Percentiles rank a stretch among this genome's conserved stretches.
These are phyloP conservation scores for Trichophyton schoenleinii DNA, from an alignment of 2,329 filamentous ascomycete species.

Conservation along the genomic window DNA sequence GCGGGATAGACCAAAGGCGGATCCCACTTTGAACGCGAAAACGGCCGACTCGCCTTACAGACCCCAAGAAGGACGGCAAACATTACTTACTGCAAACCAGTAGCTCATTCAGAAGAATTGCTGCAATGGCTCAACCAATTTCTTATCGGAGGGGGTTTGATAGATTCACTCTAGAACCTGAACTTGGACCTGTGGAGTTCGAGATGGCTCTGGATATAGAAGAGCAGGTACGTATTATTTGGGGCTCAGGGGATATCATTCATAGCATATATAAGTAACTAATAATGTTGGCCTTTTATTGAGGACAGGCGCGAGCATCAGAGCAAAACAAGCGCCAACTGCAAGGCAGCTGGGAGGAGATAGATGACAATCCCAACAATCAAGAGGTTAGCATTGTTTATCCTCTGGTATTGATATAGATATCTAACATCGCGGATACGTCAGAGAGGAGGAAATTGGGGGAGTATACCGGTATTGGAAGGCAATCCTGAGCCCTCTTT, in stretches of 20 bases:
- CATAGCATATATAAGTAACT: neutral
- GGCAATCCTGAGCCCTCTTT: neutral
- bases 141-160: neutral
- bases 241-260: neutral
- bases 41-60: neutral
- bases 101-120: neutral
- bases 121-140: neutral
- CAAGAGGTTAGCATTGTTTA: neutral
- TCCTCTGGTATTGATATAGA: neutral
- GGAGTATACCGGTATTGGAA: neutral
- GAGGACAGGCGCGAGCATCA: neutral
- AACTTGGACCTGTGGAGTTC: constrained; percentile 9
- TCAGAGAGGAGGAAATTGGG: neutral
- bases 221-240: constrained; percentile 5
- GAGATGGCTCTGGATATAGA: constrained; percentile 13
- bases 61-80: no score
- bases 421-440: neutral
- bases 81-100: neutral
- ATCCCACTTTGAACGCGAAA: neutral
- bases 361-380: neutral
- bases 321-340: neutral
- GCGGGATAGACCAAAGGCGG: no score
- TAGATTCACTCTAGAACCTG: neutral
- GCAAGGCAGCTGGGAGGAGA: neutral
- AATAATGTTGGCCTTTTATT: neutral